Evolutionary conservation across 495 filamentous ascomycete genomes (phyloP).

Genomic region (Glonium stellatum): DNA sequence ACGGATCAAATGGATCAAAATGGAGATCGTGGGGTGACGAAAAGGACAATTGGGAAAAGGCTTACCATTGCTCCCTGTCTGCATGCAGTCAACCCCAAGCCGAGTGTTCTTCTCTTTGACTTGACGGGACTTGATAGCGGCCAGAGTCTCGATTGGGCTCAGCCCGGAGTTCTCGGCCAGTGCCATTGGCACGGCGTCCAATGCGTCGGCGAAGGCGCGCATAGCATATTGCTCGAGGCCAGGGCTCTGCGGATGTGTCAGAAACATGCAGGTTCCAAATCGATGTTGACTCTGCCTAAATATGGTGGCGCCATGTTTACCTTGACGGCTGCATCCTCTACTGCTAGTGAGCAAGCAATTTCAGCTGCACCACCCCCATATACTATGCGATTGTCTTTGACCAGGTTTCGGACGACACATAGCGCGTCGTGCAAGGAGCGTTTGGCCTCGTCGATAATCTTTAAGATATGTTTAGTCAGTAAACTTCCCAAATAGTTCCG

Average conservation of each 20-base stretch:
- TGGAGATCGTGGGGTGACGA: background rate
- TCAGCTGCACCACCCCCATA: slow-evolving; percentile 97
- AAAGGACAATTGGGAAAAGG: slow-evolving; percentile 5
- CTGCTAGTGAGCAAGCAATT: slow-evolving; percentile 93
- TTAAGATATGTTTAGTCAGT: slow-evolving; percentile 21
- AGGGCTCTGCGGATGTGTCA: slow-evolving; percentile 53
- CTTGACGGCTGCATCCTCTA: slow-evolving; percentile 92
- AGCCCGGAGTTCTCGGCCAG: slow-evolving; percentile 95
- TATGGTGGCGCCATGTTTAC: slow-evolving; percentile 30
- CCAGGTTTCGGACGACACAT: slow-evolving; percentile 94
- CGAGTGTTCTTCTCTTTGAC: slow-evolving; percentile 79
- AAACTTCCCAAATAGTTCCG: slow-evolving; percentile 15
- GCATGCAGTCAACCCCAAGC: slow-evolving; percentile 97
- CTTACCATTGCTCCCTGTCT: slow-evolving; percentile 77
- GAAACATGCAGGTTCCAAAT: slow-evolving; percentile 11
- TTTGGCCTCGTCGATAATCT: slow-evolving; percentile 99
- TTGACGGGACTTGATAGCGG: slow-evolving; percentile 90
- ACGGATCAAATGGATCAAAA: background rate
- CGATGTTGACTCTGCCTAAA: background rate
- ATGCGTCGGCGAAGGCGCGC: slow-evolving; percentile 92
- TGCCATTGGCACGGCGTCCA: slow-evolving; percentile 93
- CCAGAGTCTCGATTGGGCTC: slow-evolving; percentile 90
- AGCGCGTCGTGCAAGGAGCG: slow-evolving; percentile 94
- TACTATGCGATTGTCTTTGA: slow-evolving; percentile 94
- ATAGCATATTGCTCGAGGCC: slow-evolving; percentile 98